Percentiles rank a stretch among this genome's conserved stretches.
phyloP scores from a whole-genome alignment of 345 rosid species.

The Dovyalis caffra region DNA sequence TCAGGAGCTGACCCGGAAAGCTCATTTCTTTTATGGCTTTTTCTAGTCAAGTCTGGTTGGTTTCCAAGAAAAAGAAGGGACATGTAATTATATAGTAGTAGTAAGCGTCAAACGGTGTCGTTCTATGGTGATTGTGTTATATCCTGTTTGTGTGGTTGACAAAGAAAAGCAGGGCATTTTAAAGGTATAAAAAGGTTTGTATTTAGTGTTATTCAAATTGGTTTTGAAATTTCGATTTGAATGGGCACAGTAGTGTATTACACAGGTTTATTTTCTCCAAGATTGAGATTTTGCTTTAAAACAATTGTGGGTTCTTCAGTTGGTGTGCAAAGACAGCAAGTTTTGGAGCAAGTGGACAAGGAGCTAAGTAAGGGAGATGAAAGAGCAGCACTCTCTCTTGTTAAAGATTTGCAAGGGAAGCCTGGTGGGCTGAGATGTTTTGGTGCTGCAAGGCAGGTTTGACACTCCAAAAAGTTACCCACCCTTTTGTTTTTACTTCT shows the following conservation, averaged over 20 bases:
- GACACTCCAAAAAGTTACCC: neutral
- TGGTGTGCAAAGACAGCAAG: constrained; percentile 40
- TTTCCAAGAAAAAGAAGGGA: neutral
- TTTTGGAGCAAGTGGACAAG: constrained; percentile 58
- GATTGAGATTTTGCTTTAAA: constrained; percentile 5
- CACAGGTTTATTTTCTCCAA: constrained; percentile 26
- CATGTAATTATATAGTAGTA: neutral
- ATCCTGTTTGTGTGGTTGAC: constrained; percentile 21
- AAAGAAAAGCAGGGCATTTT: neutral
- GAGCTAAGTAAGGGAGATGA: constrained; percentile 77
- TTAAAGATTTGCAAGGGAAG: constrained; percentile 72
- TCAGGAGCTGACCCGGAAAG: constrained; percentile 6
- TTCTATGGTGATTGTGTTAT: neutral
- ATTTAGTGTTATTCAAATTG: constrained; percentile 1
- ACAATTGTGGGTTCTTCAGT: constrained; percentile 45
- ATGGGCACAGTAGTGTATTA: constrained; percentile 44
- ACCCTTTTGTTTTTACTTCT: no score
- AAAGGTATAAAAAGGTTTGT: neutral
- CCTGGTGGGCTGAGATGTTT: constrained; percentile 77
- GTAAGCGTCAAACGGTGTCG: neutral
- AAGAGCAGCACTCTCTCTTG: constrained; percentile 64
- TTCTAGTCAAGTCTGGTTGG: constrained; percentile 2
- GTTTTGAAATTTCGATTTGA: no score
- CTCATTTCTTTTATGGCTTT: constrained; percentile 8
- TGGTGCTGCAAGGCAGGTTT: constrained; percentile 77